Conservation (phyloP, 164 flowering plant species). For the Liquidambar formosana region DNA sequence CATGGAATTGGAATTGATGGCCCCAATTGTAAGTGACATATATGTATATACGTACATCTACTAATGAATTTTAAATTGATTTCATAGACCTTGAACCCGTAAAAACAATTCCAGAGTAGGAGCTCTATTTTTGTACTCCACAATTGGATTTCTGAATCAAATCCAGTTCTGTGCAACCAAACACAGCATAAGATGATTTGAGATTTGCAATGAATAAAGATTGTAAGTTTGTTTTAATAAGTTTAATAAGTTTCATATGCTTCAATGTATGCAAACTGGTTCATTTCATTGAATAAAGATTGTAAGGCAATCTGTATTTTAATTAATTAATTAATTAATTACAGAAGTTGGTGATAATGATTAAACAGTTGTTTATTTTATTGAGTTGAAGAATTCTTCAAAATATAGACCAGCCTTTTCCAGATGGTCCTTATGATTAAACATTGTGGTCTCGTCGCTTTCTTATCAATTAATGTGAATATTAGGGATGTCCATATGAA, state of each 20-base stretch:
- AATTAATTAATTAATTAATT: background rate
- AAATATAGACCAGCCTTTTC: background rate
- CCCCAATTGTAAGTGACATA: no score
- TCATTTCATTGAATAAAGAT: background rate
- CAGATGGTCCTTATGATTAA: background rate
- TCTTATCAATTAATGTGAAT: background rate
- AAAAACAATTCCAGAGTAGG: no score
- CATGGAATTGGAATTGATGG: background rate
- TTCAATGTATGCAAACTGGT: background rate
- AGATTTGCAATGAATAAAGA: background rate
- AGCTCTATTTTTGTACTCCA: no score
- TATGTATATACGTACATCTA: no score
- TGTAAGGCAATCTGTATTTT: background rate
- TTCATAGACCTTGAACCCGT: no score
- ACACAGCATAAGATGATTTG: background rate
- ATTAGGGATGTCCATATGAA: background rate
- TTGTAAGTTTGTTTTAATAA: no score
- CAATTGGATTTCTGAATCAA: no score
- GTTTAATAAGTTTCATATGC: background rate
- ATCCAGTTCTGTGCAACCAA: background rate
- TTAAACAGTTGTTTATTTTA: background rate
- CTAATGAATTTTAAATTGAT: no score
- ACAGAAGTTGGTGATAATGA: background rate
- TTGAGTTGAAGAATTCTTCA: conserved; percentile 3
- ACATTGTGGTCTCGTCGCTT: background rate